phyloP scores from a whole-genome alignment of 352 stramenopile species.

The Globisporangium spiculum region DNA sequence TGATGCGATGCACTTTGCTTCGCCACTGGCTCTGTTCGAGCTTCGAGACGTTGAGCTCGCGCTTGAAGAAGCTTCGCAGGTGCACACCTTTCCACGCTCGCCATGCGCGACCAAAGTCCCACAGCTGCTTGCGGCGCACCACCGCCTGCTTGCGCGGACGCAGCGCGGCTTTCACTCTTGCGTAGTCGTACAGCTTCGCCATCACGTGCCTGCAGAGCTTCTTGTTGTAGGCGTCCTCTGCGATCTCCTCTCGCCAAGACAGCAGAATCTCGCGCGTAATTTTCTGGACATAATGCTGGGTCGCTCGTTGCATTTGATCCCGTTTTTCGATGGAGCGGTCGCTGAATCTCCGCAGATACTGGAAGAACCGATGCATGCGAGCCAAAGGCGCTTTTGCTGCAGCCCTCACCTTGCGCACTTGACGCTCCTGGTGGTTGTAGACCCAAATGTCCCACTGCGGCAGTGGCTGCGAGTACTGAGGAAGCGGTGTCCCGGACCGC shows the following conservation, averaged over 20 bases:
- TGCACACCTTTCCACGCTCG: constrained; percentile 50
- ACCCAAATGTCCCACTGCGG: constrained; percentile 73
- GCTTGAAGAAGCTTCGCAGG: constrained; percentile 53
- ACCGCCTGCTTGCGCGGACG: constrained; percentile 38
- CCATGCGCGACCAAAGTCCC: constrained; percentile 30
- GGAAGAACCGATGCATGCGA: constrained; percentile 48
- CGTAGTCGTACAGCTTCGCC: constrained; percentile 28
- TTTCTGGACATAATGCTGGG: constrained; percentile 15
- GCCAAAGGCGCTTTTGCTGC: constrained; percentile 44
- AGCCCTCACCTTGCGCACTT: constrained; percentile 71
- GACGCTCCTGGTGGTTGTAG: constrained; percentile 72
- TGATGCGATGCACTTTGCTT: constrained; percentile 39
- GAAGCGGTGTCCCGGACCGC: constrained; percentile 42
- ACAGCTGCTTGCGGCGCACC: constrained; percentile 13
- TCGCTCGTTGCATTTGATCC: constrained; percentile 17
- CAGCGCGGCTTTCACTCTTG: constrained; percentile 30
- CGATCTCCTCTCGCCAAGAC: constrained; percentile 51
- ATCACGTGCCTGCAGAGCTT: constrained; percentile 36
- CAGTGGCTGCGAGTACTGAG: constrained; percentile 37
- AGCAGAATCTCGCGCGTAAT: constrained; percentile 18
- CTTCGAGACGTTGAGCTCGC: constrained; percentile 45
- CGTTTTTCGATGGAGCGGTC: constrained; percentile 18
- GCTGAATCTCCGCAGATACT: constrained; percentile 31
- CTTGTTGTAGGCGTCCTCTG: constrained; percentile 38
- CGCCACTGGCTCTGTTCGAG: constrained; percentile 49